These are phyloP conservation scores for Xylaria hypoxylon DNA, from an alignment of 2,329 filamentous ascomycete species.

Conservation along the genomic window DNA sequence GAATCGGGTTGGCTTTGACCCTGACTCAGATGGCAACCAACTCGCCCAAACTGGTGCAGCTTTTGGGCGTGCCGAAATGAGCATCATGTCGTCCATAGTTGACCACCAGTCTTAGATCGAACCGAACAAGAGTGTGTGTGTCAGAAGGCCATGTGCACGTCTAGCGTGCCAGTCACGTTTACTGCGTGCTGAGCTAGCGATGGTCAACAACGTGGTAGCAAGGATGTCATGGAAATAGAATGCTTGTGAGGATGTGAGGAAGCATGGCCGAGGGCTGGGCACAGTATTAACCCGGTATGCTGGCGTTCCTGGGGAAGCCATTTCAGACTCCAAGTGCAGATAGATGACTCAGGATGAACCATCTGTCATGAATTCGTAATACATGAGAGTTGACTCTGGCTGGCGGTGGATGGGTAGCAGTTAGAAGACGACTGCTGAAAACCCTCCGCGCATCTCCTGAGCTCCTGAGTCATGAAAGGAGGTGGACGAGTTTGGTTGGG, in stretches of 20 bases:
- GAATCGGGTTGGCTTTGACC: too few species aligned
- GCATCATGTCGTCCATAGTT: neutral
- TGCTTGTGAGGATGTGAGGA: neutral
- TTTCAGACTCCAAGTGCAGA: neutral
- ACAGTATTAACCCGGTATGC: neutral
- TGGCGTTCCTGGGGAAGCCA: neutral
- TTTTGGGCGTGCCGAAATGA: neutral
- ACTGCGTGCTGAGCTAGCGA: neutral
- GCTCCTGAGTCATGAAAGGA: slow-evolving; percentile 24
- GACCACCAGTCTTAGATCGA: neutral
- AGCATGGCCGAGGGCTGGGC: neutral
- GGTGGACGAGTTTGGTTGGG: neutral
- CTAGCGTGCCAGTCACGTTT: slow-evolving; percentile 3
- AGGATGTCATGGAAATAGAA: neutral
- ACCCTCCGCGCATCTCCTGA: neutral
- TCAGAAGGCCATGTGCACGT: slow-evolving; percentile 13
- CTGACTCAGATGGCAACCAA: neutral
- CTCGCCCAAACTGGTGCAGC: neutral
- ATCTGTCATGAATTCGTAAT: neutral
- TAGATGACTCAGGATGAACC: slow-evolving; percentile 35
- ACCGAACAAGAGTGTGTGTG: neutral
- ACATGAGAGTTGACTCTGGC: neutral
- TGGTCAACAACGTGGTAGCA: slow-evolving; percentile 1
- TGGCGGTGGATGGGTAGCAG: neutral
- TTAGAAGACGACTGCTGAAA: neutral